Evolutionary conservation across 2,329 filamentous ascomycete genomes (phyloP), one percentile per base, ranked within the genome.

Genomic region (Xylariomycetidae sp.): DNA sequence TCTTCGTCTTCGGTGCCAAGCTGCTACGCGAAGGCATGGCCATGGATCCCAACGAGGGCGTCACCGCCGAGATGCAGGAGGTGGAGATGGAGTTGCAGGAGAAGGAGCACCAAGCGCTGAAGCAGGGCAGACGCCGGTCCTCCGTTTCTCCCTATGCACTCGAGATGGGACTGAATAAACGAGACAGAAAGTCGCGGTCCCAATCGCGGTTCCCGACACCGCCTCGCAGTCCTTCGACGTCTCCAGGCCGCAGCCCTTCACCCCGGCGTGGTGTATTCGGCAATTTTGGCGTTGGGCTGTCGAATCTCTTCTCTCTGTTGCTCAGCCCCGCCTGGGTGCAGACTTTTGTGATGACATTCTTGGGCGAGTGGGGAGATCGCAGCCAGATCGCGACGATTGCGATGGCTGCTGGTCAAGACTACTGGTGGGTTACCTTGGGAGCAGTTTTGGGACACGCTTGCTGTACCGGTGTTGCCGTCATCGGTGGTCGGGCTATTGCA

Each of bases 361-460:
- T 98, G 18, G 92, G 92, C 25, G 92, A 98, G 61, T 98, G 92
- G 92, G 92, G 92, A 37, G 92, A 98, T 55, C 80, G 92, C 48
- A 94, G 87, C 58, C 92, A 98, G 66, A 97, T 98, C 53, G 92
- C 92, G 15, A 98, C 92, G 0, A 94, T 98, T 56, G 92, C 92
- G 34, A 98, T 98, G 92, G 92, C 92, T 31, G 90, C 92, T 20
- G 92, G 92, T 14, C 87, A 94, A 61, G 92, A 98, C 58, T 98
- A 97, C 62, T 97, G 90, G 90, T 96, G 88, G 85, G 92, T 98
- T 22, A 96, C 88, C 4, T 70, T 88, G 29, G 92, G 92, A 38
- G 90, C 92, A 2, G 77, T 92, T 22, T 71, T 77, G 29, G 92
- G 92, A 8, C 92, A 98, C 61, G 84, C 78, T 28, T 77, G 90